Conservation (phyloP, 2,329 filamentous ascomycete species). For the Capronia coronata region DNA sequence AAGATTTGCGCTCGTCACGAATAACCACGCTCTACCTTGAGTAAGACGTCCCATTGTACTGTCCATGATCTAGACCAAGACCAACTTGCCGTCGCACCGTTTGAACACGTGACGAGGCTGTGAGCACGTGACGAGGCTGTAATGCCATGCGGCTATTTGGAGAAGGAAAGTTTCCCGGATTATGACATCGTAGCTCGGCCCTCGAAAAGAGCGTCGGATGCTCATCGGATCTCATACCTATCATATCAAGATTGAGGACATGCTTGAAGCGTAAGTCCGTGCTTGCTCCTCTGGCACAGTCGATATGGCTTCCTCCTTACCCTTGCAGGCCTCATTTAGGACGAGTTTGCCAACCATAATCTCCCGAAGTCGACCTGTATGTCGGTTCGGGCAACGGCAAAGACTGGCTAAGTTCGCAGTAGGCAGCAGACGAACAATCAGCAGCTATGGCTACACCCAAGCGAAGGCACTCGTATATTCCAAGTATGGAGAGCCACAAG, state of each 20-base stretch:
- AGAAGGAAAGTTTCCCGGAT: not conserved
- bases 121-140: not conserved
- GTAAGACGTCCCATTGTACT: too few relatives aligned
- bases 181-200: not conserved
- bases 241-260: not conserved
- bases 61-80: too few relatives aligned
- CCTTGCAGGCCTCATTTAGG: constrained; percentile 3
- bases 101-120: constrained; percentile 1
- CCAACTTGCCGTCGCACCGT: too few relatives aligned
- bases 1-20: too few relatives aligned
- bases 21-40: too few relatives aligned
- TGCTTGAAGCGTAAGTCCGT: not conserved
- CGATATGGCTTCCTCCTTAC: constrained; percentile 4
- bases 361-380: constrained; percentile 4
- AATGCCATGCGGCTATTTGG: not conserved
- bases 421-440: constrained; percentile 35
- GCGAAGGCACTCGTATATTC: constrained; percentile 45
- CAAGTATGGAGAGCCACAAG: constrained; percentile 45
- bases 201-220: not conserved
- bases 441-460: constrained; percentile 46
- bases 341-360: constrained; percentile 2
- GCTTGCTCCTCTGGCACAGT: not conserved
- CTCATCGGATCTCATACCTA: not conserved
- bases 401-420: not conserved
- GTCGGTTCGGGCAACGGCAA: constrained; percentile 4